Conservation (phyloP, 2,329 filamentous ascomycete genomes). For the Fusarium sp. region DNA sequence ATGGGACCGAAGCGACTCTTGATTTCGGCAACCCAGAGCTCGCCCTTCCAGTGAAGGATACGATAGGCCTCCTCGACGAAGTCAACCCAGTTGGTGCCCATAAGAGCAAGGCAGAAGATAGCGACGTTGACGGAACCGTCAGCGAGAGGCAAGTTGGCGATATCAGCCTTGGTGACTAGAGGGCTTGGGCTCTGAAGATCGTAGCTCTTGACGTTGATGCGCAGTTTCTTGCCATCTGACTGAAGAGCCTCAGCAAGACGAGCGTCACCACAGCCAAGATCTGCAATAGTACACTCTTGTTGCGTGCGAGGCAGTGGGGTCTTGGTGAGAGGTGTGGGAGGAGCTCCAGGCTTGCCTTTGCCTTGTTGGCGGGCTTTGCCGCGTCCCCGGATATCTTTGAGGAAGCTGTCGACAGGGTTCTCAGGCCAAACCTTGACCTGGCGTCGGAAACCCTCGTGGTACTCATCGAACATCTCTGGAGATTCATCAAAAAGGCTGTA, state of each 20-base stretch:
- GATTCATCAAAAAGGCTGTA: slow-evolving; percentile 84
- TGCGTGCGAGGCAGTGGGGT: slow-evolving; percentile 77
- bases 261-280: slow-evolving; percentile 94
- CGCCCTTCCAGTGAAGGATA: slow-evolving; percentile 90
- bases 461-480: slow-evolving; percentile 95
- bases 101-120: slow-evolving; percentile 95
- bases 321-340: slow-evolving; percentile 46
- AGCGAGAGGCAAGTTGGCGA: slow-evolving; percentile 82
- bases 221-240: slow-evolving; percentile 73
- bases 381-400: slow-evolving; percentile 77
- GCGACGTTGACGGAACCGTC: slow-evolving; percentile 85
- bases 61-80: slow-evolving; percentile 97
- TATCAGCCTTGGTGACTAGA: slow-evolving; percentile 89
- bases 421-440: slow-evolving; percentile 97
- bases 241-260: slow-evolving; percentile 79
- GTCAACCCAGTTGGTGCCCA: slow-evolving; percentile 98
- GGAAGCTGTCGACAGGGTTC: slow-evolving; percentile 93
- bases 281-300: slow-evolving; percentile 83
- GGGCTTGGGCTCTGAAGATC: slow-evolving; percentile 84
- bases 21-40: slow-evolving; percentile 97
- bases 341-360: slow-evolving; percentile 50
- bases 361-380: slow-evolving; percentile 63
- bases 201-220: slow-evolving; percentile 83
- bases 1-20: slow-evolving; percentile 82
- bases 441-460: slow-evolving; percentile 94